A percentile compares a stretch with the other conserved stretches of the same genome.
Conservation (phyloP, 2,329 filamentous ascomycete genomes). For the Epichloe bromicola region DNA sequence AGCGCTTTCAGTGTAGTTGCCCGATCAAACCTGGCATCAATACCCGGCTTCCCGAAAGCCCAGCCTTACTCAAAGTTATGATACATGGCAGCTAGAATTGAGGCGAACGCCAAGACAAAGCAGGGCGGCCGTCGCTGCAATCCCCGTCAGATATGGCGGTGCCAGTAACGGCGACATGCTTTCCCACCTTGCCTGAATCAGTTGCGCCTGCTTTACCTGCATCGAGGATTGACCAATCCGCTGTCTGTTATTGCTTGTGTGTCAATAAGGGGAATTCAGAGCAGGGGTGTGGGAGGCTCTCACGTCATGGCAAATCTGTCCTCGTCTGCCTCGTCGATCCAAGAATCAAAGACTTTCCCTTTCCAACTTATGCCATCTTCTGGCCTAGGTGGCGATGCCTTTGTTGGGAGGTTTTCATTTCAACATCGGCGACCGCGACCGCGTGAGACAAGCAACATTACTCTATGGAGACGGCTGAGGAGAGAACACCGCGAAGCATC, state of each 20-base stretch:
- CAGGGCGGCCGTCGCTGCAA: neutral
- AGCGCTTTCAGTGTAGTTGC: neutral
- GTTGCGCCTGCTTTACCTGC: neutral
- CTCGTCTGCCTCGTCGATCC: neutral
- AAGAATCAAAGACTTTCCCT: neutral
- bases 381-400: neutral
- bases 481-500: neutral
- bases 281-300: neutral
- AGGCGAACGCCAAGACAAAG: neutral
- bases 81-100: neutral
- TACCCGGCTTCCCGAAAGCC: neutral
- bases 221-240: neutral
- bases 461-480: neutral
- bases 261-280: neutral
- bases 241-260: neutral
- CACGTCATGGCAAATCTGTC: neutral
- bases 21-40: neutral
- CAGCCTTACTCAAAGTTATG: neutral
- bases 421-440: neutral
- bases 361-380: neutral
- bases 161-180: neutral
- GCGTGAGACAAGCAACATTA: neutral
- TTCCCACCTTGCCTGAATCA: neutral
- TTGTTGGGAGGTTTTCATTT: neutral
- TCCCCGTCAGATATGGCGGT: neutral